Percentiles rank a stretch among this genome's conserved stretches.
Conservation (phyloP, 2,329 filamentous ascomycete genomes). For the Fusarium pseudonygamai region DNA sequence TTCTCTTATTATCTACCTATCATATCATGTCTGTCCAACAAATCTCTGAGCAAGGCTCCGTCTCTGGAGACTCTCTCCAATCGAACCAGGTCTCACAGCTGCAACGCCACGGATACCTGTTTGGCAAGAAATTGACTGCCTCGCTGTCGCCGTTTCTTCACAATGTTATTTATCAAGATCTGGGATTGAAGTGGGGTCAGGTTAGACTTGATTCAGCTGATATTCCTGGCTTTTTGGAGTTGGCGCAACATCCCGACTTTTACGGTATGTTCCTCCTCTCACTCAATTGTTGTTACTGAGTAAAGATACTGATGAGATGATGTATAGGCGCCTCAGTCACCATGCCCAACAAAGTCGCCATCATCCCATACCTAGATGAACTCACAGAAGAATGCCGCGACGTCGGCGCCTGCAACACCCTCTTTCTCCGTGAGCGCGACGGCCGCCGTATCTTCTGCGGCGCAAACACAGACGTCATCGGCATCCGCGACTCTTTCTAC, state of each 20-base stretch:
- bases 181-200: conserved; percentile 62
- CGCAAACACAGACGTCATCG: conserved; percentile 84
- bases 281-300: background rate
- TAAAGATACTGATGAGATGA: background rate
- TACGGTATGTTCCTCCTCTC: conserved; percentile 60
- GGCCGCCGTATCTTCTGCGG: conserved; percentile 69
- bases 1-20: background rate
- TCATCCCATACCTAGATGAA: conserved; percentile 77
- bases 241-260: conserved; percentile 67
- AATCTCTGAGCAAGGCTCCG: conserved; percentile 2
- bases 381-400: conserved; percentile 77
- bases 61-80: conserved; percentile 38
- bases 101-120: conserved; percentile 63
- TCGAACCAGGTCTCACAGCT: conserved; percentile 43
- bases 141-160: conserved; percentile 67
- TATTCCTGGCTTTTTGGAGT: conserved; percentile 58
- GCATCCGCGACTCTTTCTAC: conserved; percentile 77
- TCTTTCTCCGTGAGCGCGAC: conserved; percentile 68
- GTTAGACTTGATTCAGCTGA: conserved; percentile 62
- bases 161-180: conserved; percentile 60
- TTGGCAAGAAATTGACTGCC: conserved; percentile 65
- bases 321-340: conserved; percentile 73
- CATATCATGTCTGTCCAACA: conserved; percentile 36
- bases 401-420: conserved; percentile 82
- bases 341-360: conserved; percentile 85